Evolutionary conservation across 2,329 filamentous ascomycete species (phyloP).

Genomic region (Parasarocladium wereldwijsianum): DNA sequence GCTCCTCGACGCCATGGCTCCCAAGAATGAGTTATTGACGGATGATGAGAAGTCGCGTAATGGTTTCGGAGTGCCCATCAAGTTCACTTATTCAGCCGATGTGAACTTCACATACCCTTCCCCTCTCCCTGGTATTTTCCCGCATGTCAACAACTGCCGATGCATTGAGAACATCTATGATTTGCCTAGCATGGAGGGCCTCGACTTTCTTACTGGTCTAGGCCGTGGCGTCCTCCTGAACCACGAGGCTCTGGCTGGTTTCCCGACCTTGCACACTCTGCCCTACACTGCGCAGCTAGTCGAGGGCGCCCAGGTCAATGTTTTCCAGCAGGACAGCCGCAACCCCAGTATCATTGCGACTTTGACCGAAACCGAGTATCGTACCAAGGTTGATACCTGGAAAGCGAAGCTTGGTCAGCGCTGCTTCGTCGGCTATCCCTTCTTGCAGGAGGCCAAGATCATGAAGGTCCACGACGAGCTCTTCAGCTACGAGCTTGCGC

Average conservation of each 20-base stretch:
- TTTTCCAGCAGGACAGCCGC: constrained; percentile 90
- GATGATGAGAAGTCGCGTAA: constrained; percentile 72
- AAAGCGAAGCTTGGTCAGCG: constrained; percentile 69
- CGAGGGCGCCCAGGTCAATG: constrained; percentile 69
- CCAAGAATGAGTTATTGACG: constrained; percentile 65
- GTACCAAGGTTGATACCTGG: constrained; percentile 56
- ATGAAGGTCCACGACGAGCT: constrained; percentile 82
- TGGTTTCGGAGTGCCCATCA: constrained; percentile 79
- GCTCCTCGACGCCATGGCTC: constrained; percentile 70
- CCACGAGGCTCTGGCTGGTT: constrained; percentile 73
- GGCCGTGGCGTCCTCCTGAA: constrained; percentile 76
- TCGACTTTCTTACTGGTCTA: constrained; percentile 73
- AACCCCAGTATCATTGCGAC: constrained; percentile 96
- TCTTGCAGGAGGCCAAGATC: constrained; percentile 86
- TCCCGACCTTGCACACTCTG: constrained; percentile 77
- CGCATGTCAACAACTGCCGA: constrained; percentile 71
- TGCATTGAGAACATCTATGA: constrained; percentile 97
- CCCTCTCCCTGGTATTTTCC: constrained; percentile 78
- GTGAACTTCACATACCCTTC: constrained; percentile 75
- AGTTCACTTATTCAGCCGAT: constrained; percentile 74
- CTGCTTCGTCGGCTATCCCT: constrained; percentile 88
- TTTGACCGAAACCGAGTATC: constrained; percentile 56
- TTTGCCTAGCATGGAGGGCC: constrained; percentile 76
- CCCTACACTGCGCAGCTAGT: constrained; percentile 64
- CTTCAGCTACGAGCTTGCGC: constrained; percentile 68